Evolutionary conservation across 1,284 basidiomycete species (phyloP).

Genomic region (Boletus albobrunnescens): DNA sequence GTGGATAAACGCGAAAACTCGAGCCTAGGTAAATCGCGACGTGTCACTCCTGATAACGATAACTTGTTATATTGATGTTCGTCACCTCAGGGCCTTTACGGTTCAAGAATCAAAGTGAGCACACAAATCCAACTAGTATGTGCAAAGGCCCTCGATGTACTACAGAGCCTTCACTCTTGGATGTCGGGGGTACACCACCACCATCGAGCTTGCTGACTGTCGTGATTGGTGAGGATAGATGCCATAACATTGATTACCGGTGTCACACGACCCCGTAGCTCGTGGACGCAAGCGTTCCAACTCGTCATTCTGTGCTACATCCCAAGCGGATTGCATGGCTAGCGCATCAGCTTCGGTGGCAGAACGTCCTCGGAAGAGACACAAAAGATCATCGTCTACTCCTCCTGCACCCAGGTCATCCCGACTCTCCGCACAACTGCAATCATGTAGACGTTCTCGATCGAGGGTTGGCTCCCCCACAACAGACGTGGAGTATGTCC

Average conservation of each 20-base stretch:
- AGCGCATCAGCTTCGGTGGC: conserved; percentile 2
- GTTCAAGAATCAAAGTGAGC: conserved; percentile 19
- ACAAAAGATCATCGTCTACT: conserved; percentile 22
- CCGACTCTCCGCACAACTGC: conserved; percentile 8
- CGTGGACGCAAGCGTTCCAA: conserved; percentile 19
- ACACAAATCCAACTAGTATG: background rate
- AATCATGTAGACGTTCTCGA: conserved; percentile 14
- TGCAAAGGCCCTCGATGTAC: conserved; percentile 1
- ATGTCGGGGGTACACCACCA: conserved; percentile 7
- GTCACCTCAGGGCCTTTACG: conserved; percentile 13
- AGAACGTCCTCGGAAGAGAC: conserved; percentile 20
- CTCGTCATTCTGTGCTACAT: background rate
- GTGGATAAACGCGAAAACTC: conserved; percentile 10
- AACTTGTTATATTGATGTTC: conserved; percentile 14
- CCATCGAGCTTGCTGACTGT: conserved; percentile 6
- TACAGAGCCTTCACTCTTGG: conserved; percentile 10
- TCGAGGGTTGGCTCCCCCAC: conserved; percentile 19
- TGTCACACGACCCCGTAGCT: conserved; percentile 12
- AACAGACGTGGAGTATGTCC: conserved; percentile 6
- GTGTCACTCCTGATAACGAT: background rate
- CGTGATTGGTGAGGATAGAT: conserved; percentile 16
- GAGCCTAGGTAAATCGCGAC: conserved; percentile 14
- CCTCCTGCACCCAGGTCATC: conserved; percentile 11
- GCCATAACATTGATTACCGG: background rate
- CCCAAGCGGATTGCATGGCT: conserved; percentile 1